A percentile compares a stretch with the other conserved stretches of the same genome.
phyloP scores from a whole-genome alignment of 768 basidiomycete species.

The Leccinellum rugosiceps region DNA sequence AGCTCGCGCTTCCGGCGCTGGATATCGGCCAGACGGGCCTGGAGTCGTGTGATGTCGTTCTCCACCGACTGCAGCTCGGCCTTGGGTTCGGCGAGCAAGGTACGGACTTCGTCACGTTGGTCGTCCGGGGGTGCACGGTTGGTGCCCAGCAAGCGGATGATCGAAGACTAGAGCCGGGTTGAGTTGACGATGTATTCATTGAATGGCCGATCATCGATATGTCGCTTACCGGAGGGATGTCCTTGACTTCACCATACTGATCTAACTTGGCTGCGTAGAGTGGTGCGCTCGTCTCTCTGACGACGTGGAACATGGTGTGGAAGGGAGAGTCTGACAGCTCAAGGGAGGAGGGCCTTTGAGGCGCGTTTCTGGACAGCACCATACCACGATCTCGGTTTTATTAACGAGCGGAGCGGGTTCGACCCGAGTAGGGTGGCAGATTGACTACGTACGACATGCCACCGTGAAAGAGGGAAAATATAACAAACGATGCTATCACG shows the following conservation, averaged over 20 bases:
- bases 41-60: conserved; percentile 24
- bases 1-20: conserved; percentile 29
- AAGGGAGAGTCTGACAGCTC: neutral
- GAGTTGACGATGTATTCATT: conserved; percentile 1
- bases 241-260: conserved; percentile 28
- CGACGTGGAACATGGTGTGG: conserved; percentile 9
- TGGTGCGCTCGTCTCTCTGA: conserved; percentile 25
- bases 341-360: neutral
- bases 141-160: conserved; percentile 29
- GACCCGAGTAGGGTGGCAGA: conserved; percentile 6
- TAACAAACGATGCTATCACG: too few species aligned
- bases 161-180: conserved; percentile 23
- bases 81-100: conserved; percentile 23
- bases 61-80: conserved; percentile 27
- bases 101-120: conserved; percentile 27
- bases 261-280: conserved; percentile 26
- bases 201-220: neutral
- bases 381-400: conserved; percentile 1
- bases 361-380: neutral
- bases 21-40: conserved; percentile 29
- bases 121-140: conserved; percentile 26
- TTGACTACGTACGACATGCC: conserved; percentile 9
- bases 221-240: conserved; percentile 25
- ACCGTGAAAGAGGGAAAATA: too few species aligned
- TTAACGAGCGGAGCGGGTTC: conserved; percentile 9